Evolutionary conservation across 2,329 filamentous ascomycete genomes (phyloP), one percentile per base, ranked within the genome.

Genomic region (Magnaporthiopsis incrustans): DNA sequence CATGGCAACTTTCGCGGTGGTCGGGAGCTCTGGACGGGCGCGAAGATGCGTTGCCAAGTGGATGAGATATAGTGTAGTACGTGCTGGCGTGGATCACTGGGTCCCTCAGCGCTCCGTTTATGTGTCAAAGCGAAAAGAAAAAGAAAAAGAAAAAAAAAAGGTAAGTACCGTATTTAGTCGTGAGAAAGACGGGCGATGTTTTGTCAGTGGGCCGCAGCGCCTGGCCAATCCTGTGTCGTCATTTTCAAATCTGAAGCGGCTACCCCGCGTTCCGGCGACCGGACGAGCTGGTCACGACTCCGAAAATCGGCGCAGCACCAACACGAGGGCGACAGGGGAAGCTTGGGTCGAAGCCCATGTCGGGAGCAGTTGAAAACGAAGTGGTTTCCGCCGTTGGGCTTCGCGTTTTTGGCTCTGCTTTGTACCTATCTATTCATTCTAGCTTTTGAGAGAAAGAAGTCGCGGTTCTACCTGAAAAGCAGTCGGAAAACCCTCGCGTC

Each of bases 221-320:
- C 22, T 53, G 44, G 65, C 73, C 72, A 75, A 75, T 75, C 67
- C 65, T 35, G 56, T 59, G 57, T 56, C 53, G 44, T 50, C 30
- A 67, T 71, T 74, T 75, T 67, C 69, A 71, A 75, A 75, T 75
- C 65, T 67, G 60, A 53, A 67, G 67, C 67, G 67, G 68, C 69
- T 70, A 69, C 74, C 73, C 74, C 74, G 73, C 73, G 74, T 75
- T 74, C 73, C 73, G 72, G 66, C 67, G 68, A 73, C 72, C 71
- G 73, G 73, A 74, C 69, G 64, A 57, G 61, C 57, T 64, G 65
- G 61, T 38, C 53, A 44, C 44, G 53, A 11, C 71, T 74, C 73
- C 73, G 73, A 75, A 69, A 27, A 73, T 75, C 73, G 73, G 44
- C 44, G 73, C 70, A 61, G 25, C 44, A 53, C 22, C 44, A 22